Evolutionary conservation across 176 grass and related monocot species (phyloP), one percentile per base, ranked within the genome.

Genomic region (bread wheat (Triticum aestivum)): DNA sequence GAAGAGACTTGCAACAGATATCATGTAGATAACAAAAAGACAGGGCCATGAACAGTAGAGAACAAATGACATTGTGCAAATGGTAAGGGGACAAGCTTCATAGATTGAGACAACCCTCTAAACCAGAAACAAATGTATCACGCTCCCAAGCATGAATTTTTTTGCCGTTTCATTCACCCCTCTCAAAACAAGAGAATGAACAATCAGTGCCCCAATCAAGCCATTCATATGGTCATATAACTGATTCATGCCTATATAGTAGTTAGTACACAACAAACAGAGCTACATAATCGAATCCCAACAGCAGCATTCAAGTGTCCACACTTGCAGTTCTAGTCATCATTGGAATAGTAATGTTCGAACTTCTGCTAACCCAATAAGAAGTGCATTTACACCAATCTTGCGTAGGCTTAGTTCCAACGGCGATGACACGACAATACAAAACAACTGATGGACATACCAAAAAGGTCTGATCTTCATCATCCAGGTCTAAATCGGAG

Each of bases 401-500:
- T 59, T 83, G 34, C 11, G 3, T 9, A 87, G 45, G 49, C 10
- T 68, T 61, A 52, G 24, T 86, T 79, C 38, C 24, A 74, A 24
- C 65, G 6, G 61, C 72, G 45, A 37, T 18, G 21, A 49, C 0
- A 0, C 23, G 11, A 69, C 21, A 84, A 69, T 9, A 87, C 1
- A 70, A 79, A 86, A 72, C 9, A 44, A 73, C 20, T 6, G 27
- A 54, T 33, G 7, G 66, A 39, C 88, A 78, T 89, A 97, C 95
- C 52, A 71, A 82, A 23, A 73, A 87, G 8, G 32, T 69, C 12
- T 86, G 77, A 84, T 95, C 89, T 29, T 93, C 91, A 42, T 95
- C 86, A 7, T 91, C 87, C 3, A 91, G 83, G 6, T 90, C 89
- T 1, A 91, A 91, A 89, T 95, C 91, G 0, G 91, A 87, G 41